Evolutionary conservation across 495 filamentous ascomycete species (phyloP).

Genomic region (Aspergillus conjunctus): DNA sequence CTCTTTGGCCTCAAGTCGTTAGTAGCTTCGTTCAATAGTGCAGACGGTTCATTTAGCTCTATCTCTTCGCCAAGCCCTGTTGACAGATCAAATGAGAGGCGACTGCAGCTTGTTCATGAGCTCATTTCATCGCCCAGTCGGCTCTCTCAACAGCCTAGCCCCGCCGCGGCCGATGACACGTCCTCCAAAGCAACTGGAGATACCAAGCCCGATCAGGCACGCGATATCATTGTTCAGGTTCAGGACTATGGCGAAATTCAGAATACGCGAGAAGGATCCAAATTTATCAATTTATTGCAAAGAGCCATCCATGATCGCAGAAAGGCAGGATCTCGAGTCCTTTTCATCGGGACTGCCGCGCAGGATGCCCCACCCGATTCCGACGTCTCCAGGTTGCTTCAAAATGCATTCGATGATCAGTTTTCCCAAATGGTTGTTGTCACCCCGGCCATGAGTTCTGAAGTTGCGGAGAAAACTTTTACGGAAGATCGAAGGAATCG

Average conservation of each 20-base stretch:
- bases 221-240: constrained; percentile 70
- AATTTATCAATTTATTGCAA: constrained; percentile 65
- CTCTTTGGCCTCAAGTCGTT: constrained; percentile 41
- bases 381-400: constrained; percentile 52
- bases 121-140: constrained; percentile 34
- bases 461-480: constrained; percentile 41
- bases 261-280: constrained; percentile 60
- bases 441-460: constrained; percentile 41
- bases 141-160: constrained; percentile 10
- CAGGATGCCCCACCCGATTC: constrained; percentile 32
- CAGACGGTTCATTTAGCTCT: constrained; percentile 29
- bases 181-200: constrained; percentile 20
- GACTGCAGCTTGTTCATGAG: constrained; percentile 41
- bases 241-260: constrained; percentile 78
- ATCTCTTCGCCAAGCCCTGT: constrained; percentile 19
- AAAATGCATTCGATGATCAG: constrained; percentile 50
- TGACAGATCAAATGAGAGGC: constrained; percentile 33
- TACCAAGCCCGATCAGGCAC: constrained; percentile 23
- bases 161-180: constrained; percentile 6
- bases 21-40: constrained; percentile 41
- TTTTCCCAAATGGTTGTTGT: constrained; percentile 56
- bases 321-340: constrained; percentile 65
- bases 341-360: constrained; percentile 73
- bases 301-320: constrained; percentile 70
- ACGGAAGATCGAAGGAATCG: constrained; percentile 49